Evolutionary conservation across 768 basidiomycete species (phyloP).

Genomic region (Boletus rex-veris): DNA sequence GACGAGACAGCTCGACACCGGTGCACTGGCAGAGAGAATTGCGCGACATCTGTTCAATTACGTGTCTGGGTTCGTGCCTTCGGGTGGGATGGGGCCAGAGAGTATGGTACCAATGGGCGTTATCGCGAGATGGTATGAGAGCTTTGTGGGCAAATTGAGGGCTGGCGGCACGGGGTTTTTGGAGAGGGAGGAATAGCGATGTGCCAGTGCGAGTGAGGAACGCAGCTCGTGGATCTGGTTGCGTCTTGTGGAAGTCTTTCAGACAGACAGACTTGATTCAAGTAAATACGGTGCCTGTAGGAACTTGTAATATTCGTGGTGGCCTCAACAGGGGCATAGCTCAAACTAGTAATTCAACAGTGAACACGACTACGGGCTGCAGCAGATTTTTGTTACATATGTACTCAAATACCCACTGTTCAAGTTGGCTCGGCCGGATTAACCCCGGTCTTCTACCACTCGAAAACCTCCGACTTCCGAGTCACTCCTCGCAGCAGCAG

Average conservation of each 20-base stretch:
- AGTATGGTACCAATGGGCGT: constrained; percentile 58
- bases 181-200: constrained; percentile 35
- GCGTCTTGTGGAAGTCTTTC: not conserved
- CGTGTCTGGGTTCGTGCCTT: constrained; percentile 57
- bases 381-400: no score
- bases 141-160: constrained; percentile 54
- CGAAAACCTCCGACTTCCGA: no score
- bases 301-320: no score
- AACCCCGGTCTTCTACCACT: no score
- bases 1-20: constrained; percentile 9
- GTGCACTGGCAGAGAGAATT: constrained; percentile 23
- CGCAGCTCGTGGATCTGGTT: not conserved
- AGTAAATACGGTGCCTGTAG: no score
- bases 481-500: not conserved
- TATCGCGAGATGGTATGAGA: constrained; percentile 71
- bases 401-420: no score
- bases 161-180: constrained; percentile 60
- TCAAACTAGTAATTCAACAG: no score
- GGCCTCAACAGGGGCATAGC: no score
- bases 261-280: not conserved
- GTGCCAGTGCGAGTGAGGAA: not conserved
- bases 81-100: constrained; percentile 45
- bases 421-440: no score
- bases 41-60: constrained; percentile 77
- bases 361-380: no score